Evolutionary conservation across 768 basidiomycete species (phyloP).

Genomic region (Termitomyces titanicus): DNA sequence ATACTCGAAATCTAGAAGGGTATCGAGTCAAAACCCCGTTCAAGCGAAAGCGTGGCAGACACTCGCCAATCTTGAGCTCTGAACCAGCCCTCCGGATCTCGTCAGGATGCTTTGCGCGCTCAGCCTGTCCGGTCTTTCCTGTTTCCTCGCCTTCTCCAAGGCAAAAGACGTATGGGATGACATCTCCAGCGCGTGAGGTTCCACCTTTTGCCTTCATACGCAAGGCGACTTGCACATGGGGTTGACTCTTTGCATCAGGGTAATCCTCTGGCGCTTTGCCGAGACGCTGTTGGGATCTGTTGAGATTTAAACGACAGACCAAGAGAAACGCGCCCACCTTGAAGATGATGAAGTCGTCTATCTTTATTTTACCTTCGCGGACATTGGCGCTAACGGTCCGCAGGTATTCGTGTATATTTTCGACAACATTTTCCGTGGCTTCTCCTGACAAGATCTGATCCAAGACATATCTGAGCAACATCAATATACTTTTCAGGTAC

Average conservation of each 20-base stretch:
- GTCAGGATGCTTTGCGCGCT: conserved; percentile 90
- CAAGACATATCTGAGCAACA: conserved; percentile 69
- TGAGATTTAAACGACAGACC: not conserved
- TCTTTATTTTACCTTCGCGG: conserved; percentile 66
- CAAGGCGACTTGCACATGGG: conserved; percentile 95
- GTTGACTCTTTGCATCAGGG: conserved; percentile 91
- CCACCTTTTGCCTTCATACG: conserved; percentile 83
- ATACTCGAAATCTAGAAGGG: conserved; percentile 74
- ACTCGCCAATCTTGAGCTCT: conserved; percentile 72
- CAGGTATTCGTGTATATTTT: conserved; percentile 91
- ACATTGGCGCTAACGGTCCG: conserved; percentile 73
- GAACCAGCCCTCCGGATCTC: conserved; percentile 71
- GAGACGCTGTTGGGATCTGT: conserved; percentile 56
- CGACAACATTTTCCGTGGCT: conserved; percentile 83
- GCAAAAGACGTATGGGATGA: conserved; percentile 96
- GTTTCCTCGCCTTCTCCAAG: conserved; percentile 66
- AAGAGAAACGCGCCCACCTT: conserved; percentile 55
- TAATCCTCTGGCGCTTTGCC: conserved; percentile 98
- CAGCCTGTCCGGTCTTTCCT: conserved; percentile 78
- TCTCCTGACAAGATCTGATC: conserved; percentile 91
- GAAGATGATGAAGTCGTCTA: conserved; percentile 95
- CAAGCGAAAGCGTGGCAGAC: not conserved
- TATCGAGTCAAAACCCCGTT: conserved; percentile 3
- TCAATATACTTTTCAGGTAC: not conserved
- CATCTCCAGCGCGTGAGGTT: conserved; percentile 82